Base-by-base conservation (phyloP, 768 basidiomycete genomes). In the Termitomyces sp. region DNA sequence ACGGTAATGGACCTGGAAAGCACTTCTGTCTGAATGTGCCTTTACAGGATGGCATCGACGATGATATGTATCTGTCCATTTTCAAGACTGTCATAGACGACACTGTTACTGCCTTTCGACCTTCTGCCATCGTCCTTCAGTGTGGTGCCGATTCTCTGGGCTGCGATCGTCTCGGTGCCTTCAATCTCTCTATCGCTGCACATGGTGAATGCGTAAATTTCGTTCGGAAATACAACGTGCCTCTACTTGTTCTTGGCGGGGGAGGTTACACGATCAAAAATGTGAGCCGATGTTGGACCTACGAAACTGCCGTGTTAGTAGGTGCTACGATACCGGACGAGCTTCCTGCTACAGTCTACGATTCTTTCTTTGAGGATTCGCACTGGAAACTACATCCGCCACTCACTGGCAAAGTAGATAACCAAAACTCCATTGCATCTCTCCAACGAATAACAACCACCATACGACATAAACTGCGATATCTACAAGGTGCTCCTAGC, bases 151-250 rank as follows among this genome's bases (percentile, higher is more conserved):
- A 99, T 66, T 95, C 93, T 6, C 79, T 98, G 6, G 96, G 95
- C 1, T 93, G 92, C 63, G 97, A 98, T 69, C 79, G 97, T 35
- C 78, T 99, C 2, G 96, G 96, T 19, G 95, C 95, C 0, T 99
- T 98, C 84, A 98, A 99, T 68, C 80, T 99, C 5, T 95, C 92
- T 12, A 98, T 98, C 62, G 92, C 93, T 25, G 96, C 95, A 0
- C 96, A 99, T 65, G 96, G 97, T 19, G 96, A 98, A 74, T 99
- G 96, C 69, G 95, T 99, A 31, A 89, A 95, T 68, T 98, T 95
- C 69, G 94, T 99, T 50, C 87, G 95, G 60, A 88, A 88, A 62
- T 98, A 91, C 74, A 86, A 87, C 65, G 83, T 98, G 3, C 96
- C 96, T 1, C 75, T 98, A 14, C 79, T 99, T 17, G 90, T 98